Base-by-base conservation (phyloP, 305 asterid genomes). In the Andrographis paniculata region DNA sequence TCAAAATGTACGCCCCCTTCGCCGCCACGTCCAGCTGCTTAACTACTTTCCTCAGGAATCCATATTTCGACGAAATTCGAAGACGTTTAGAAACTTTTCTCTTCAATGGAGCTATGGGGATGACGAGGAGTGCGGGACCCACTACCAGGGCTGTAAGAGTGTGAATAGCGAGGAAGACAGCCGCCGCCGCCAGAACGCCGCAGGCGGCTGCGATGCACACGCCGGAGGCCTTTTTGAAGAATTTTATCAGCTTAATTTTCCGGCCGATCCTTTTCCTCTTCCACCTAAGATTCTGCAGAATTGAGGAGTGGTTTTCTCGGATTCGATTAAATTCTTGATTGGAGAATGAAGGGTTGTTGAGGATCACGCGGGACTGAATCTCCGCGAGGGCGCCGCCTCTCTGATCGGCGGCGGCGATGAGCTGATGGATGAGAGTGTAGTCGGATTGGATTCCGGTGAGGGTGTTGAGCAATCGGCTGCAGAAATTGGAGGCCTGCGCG, bases 11-110 rank as follows among this genome's bases (percentile, higher is more conserved):
- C 0, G 86, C 68, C 1, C 95, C 95, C 55, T 86, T 86, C 3
- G 86, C 75, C 3, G 95, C 95, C 14, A 71, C 79, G 22, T 85
- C 93, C 14, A 84, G 79, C 42, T 76, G 93, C 19, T 77, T 78
- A 1, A 70, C 74, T 18, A 48, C 36, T 48, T 44, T 63, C 12
- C 65, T 68, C 49, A 76, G 24, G 12, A 59, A 41, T 9, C 76
- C 77, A 43, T 56, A 55, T 50, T 61, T 74, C 37, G n/a, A n/a
- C 73, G 12, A 8, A 66, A 41, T 9, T 65, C 27, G 21, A 66
- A 2, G 11, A n/a, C n/a, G n/a, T n/a, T 36, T 52, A 3, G 31
- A 20, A 17, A 66, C 0, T 37, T 65, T 76, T 40, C 55, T 75
- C 82, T 64, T 73, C 33, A 74, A 1, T 17, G 74, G 82, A 40